Evolutionary conservation across 1,139 yeast genomes (phyloP).

Genomic region (Arxiozyma bovina): DNA sequence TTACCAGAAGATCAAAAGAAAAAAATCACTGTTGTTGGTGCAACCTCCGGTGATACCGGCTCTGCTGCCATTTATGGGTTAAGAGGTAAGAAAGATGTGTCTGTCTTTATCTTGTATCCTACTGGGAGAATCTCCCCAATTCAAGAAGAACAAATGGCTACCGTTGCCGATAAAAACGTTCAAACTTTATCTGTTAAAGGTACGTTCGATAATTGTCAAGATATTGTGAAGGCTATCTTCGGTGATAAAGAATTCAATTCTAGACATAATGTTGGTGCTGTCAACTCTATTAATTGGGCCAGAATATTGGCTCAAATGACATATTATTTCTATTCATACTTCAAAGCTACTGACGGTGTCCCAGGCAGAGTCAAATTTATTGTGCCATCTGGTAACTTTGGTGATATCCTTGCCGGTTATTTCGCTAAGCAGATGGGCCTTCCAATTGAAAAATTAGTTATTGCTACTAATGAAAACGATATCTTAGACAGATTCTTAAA

Average conservation of each 20-base stretch:
- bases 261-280: conserved; percentile 92
- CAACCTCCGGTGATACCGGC: conserved; percentile 98
- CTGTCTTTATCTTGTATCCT: conserved; percentile 91
- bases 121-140: conserved; percentile 96
- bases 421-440: conserved; percentile 93
- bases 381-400: conserved; percentile 97
- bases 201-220: conserved; percentile 97
- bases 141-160: conserved; percentile 98
- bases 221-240: conserved; percentile 84
- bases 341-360: conserved; percentile 50
- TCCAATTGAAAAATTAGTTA: conserved; percentile 75
- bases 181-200: conserved; percentile 93
- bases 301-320: conserved; percentile 96
- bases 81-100: conserved; percentile 91
- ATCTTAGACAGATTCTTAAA: conserved; percentile 87
- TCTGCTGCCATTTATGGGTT: conserved; percentile 98
- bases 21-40: conserved; percentile 91
- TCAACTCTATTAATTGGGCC: conserved; percentile 98
- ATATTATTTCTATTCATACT: conserved; percentile 86
- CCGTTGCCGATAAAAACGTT: conserved; percentile 88
- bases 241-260: conserved; percentile 82
- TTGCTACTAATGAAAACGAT: conserved; percentile 94
- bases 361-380: conserved; percentile 62
- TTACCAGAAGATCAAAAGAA: conserved; percentile 58
- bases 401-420: conserved; percentile 94